A percentile compares a stretch with the other conserved stretches of the same genome.
Conservation (phyloP, 163 green algal species). For the Chloroidium sp. region DNA sequence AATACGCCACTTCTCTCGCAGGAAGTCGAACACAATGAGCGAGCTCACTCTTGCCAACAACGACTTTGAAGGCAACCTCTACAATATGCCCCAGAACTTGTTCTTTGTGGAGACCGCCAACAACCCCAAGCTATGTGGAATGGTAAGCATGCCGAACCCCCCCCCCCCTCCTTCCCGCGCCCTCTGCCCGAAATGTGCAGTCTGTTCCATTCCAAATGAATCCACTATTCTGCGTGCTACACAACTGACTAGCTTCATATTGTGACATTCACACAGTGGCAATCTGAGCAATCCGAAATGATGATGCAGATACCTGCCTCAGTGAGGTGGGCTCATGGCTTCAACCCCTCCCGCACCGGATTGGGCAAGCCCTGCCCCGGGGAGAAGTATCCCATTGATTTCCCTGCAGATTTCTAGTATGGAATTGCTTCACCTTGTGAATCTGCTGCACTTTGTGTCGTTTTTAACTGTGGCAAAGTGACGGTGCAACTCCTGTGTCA, state of each 20-base stretch:
- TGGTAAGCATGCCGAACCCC: constrained; percentile 11
- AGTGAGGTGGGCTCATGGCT: constrained; percentile 27
- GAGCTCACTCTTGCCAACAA: constrained; percentile 17
- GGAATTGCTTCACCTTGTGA: too few relatives aligned
- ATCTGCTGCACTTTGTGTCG: too few relatives aligned
- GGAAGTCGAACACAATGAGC: neutral
- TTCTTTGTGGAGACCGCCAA: neutral
- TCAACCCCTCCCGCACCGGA: constrained; percentile 23
- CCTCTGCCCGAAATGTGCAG: too few relatives aligned
- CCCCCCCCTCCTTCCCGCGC: too few relatives aligned
- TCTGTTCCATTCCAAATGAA: too few relatives aligned
- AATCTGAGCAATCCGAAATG: too few relatives aligned
- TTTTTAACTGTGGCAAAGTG: too few relatives aligned
- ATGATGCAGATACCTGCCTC: constrained; percentile 3
- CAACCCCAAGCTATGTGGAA: constrained; percentile 33
- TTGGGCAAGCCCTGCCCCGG: constrained; percentile 35
- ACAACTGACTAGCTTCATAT: too few relatives aligned
- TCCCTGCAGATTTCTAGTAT: neutral
- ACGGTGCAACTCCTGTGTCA: too few relatives aligned
- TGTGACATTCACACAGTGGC: too few relatives aligned
- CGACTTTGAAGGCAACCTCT: constrained; percentile 25
- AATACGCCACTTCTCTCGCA: neutral
- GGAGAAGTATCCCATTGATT: constrained; percentile 11
- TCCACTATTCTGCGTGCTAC: too few relatives aligned
- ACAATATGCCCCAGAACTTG: constrained; percentile 10